Base-by-base conservation (phyloP, 345 rosid genomes). In the Murraya paniculata region DNA sequence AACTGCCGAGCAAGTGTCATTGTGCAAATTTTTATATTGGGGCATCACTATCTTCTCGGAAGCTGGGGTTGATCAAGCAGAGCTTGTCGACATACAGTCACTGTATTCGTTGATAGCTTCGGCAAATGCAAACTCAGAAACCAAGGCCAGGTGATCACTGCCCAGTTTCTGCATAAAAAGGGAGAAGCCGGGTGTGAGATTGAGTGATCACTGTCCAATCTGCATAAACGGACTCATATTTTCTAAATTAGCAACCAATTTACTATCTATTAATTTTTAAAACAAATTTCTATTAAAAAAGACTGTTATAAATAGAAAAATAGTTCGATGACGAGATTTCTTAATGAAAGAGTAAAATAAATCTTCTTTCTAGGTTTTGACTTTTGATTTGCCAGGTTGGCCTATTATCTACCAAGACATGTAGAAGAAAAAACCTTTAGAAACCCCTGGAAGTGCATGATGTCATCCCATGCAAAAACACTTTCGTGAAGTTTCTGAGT, bases 91-190 rank as follows among this genome's bases (percentile, higher is more conserved):
- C 67, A 14, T 62, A 62, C 1, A 28, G 22, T 62, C 30, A 28
- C 30, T 74, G 66, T 59, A 58, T 72, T 68, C 80, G 33, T 55
- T 6, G 28, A 33, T 24, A 14, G 65, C 80, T 72, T 77, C 56
- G 10, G 79, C 78, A 79, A 89, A 92, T 61, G 78, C 86, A 82
- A 92, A 94, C 62, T 94, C 95, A n/a, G 95, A 84, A 83, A 86
- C 92, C 79, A 94, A 72, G 50, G 91, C 90, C 90, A 94, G 83
- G 86, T 94, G 97, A 84, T 94, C 98, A 66, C 95, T 92, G 79
- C 97, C 95, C 58, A 91, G 68, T 35, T 86, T 88, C 98, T 90
- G 84, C 60, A 80, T 19, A 14, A 74, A 66, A 79, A 82, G 5
- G 10, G 48, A 68, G 9, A 45, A 45, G 7, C 64, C 56, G 28